Base-by-base conservation (phyloP, 2,329 filamentous ascomycete genomes). In the Myriosclerotinia curreyana region DNA sequence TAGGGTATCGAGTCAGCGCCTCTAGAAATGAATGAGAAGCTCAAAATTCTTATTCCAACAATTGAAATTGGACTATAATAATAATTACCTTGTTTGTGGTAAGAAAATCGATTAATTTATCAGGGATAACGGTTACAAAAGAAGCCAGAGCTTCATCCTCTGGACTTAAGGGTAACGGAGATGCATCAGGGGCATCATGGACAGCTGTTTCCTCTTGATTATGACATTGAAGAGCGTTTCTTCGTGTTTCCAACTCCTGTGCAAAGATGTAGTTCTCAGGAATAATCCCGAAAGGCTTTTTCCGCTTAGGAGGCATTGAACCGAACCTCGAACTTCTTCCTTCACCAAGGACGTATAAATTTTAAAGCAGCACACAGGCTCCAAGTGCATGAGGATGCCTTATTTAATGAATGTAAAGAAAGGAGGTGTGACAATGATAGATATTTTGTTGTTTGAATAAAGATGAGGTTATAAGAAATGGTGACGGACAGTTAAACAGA, bases 51-150 rank as follows among this genome's bases (percentile, higher is more conserved):
- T 49, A 14, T n/a, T 22, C 20, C 31, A 49, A 49, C 14, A 17
- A 48, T 59, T 46, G 28, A 20, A 48, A 25, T n/a, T 25, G 8
- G 44, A 31, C 28, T 22, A 59, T 34, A 17, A 36, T 48, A 38
- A 25, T 22, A 59, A 5, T 59, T 48, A 59, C 55, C 55, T 59
- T 22, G 25, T 48, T 46, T 17, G 20, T 7, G n/a, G 55, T 25
- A 48, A 59, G 42, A 59, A 25, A 59, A 20, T 20, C 40, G 40
- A 56, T 56, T 15, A 62, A 46, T 15, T 25, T 38, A 38, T 62
- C 60, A 5, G 60, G 31, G 14, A 49, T 34, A 20, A 36, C 40
- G 7, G 8, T 28, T n/a, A 38, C 22, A 28, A 34, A 56, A 28
- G 52, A 20, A 9, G 5, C 5, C 31, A 42, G 28, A 46, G 40